Evolutionary conservation across 2,329 filamentous ascomycete species (phyloP), one percentile per base, ranked within the genome.

Genomic region (Penicillium sp.): DNA sequence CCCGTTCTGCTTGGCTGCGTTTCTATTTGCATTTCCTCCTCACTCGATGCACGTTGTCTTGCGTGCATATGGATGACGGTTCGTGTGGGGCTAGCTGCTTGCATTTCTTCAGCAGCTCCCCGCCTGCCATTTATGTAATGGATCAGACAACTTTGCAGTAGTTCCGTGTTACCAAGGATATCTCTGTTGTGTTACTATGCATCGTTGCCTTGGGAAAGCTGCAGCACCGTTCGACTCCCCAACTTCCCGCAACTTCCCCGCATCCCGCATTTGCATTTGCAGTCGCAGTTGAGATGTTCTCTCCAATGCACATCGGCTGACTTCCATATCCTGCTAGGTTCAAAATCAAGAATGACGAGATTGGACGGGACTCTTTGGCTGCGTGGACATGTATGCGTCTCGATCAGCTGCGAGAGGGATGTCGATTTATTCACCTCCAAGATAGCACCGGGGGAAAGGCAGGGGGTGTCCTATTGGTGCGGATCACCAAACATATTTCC

Each of bases 311-410:
- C 31, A 29, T 27, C 9, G 23, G 31, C 53, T 57, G 29, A 60
- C 53, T n/a, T 23, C 2, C 15, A 37, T 37, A 23, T 51, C 50
- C 44, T 42, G 51, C 57, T 33, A 87, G 85, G 63, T 90, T 97
- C 79, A 91, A 95, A 65, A 81, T 97, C 62, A 89, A 92, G 73
- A 90, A 97, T 70, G 89, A 96, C 63, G 89, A 93, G 72, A 84
- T 92, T 62, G 86, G 87, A 4, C 82, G 83, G 59, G 92, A 97
- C 67, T 83, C 88, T 56, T 74, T 96, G 54, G 88, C 91, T 11
- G 91, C 89, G 2, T 97, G 94, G 94, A 86, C 89, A 1, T 96
- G 92, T 68, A 87, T 96, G 64, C 83, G 92, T 37, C 82, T 97
- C 22, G 92, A 97, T 74, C 83, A 92, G 7, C 73, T 97, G 56